Conservation (phyloP, 768 basidiomycete genomes). For the Suillus occidentalis region DNA sequence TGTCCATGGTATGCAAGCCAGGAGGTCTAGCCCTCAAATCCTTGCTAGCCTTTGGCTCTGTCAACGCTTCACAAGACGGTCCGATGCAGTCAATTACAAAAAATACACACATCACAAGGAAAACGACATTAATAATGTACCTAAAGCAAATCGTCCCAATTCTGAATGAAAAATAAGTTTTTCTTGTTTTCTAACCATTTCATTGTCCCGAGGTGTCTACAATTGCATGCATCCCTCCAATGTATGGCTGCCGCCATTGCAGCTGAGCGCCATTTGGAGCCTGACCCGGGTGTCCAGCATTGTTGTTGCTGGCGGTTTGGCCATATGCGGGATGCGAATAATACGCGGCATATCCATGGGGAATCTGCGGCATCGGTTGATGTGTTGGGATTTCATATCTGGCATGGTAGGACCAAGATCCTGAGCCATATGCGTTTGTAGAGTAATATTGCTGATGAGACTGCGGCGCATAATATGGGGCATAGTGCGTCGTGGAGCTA, state of each 20-base stretch:
- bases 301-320: constrained; percentile 4
- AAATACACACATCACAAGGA: background rate
- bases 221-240: constrained; percentile 14
- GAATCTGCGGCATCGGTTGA: constrained; percentile 17
- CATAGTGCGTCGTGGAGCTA: background rate
- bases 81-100: background rate
- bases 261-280: constrained; percentile 27
- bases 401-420: constrained; percentile 36
- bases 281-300: constrained; percentile 11
- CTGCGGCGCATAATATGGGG: constrained; percentile 20
- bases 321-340: constrained; percentile 6
- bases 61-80: background rate
- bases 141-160: background rate
- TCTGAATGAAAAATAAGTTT: background rate
- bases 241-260: constrained; percentile 38
- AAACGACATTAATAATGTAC: background rate
- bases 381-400: constrained; percentile 22
- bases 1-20: no score
- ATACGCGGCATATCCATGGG: constrained; percentile 7
- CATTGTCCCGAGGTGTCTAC: background rate
- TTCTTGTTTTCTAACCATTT: background rate
- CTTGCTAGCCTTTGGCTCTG: background rate
- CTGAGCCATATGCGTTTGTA: constrained; percentile 19
- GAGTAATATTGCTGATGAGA: constrained; percentile 22
- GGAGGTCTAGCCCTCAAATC: background rate